Evolutionary conservation across 2,329 filamentous ascomycete genomes (phyloP).

Genomic region (Stachybotrys echinatus): DNA sequence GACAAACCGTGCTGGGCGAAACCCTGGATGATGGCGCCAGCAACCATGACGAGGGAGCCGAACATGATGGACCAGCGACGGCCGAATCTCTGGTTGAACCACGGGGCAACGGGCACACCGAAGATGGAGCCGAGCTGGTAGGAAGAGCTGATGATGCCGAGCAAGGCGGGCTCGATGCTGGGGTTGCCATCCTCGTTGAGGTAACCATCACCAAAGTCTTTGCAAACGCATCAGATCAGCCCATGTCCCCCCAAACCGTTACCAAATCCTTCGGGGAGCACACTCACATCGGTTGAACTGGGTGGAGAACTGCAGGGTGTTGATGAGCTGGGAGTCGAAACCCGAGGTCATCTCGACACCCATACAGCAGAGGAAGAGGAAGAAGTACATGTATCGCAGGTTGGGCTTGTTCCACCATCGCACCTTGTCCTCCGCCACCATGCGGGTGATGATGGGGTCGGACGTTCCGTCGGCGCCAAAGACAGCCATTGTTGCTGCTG

Average conservation of each 20-base stretch:
- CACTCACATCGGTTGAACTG: no score
- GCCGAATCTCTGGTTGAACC: constrained; percentile 41
- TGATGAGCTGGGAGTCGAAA: constrained; percentile 43
- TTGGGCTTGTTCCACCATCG: constrained; percentile 52
- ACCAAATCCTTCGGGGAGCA: no score
- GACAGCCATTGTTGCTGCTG: no score
- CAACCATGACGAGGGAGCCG: constrained; percentile 49
- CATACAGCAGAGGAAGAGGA: constrained; percentile 47
- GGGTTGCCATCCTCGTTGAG: constrained; percentile 10
- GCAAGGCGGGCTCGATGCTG: constrained; percentile 21
- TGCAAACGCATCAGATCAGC: no score
- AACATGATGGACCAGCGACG: constrained; percentile 46
- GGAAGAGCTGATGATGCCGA: constrained; percentile 46
- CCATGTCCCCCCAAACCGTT: no score
- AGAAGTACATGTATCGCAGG: constrained; percentile 43
- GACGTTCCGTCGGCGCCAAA: no score
- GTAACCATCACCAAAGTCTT: constrained; percentile 2
- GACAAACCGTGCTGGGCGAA: constrained; percentile 34
- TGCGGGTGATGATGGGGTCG: constrained; percentile 25
- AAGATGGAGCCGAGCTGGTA: constrained; percentile 52
- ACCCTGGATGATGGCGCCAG: constrained; percentile 51
- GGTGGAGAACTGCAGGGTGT: constrained; percentile 32
- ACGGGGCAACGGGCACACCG: constrained; percentile 47
- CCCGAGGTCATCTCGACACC: constrained; percentile 53
- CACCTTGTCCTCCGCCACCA: constrained; percentile 22